phyloP scores from a whole-genome alignment of 768 basidiomycete genomes.

The Suillus hirtellus region DNA sequence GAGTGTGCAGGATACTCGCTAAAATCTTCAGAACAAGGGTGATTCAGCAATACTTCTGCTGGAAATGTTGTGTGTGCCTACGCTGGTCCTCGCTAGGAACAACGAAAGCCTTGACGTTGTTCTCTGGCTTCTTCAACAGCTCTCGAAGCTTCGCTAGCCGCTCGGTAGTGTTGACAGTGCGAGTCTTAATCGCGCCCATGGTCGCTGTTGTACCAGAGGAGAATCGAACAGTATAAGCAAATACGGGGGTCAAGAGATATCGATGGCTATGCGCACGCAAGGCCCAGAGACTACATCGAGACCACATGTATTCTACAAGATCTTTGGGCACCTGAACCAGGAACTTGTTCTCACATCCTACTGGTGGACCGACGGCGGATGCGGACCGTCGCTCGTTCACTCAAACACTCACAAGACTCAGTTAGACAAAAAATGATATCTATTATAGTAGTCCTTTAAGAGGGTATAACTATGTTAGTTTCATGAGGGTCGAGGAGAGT shows the following conservation, averaged over 20 bases:
- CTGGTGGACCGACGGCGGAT: too few species aligned
- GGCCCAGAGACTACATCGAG: slow-evolving; percentile 3
- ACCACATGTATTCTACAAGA: slow-evolving; percentile 27
- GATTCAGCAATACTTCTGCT: slow-evolving; percentile 6
- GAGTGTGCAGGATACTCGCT: slow-evolving; percentile 89
- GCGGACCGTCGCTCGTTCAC: slow-evolving; percentile 15
- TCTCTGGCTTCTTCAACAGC: slow-evolving; percentile 61
- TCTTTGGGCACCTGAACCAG: neutral
- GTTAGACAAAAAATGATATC: slow-evolving; percentile 14
- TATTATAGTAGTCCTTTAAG: slow-evolving; percentile 29
- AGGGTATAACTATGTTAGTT: slow-evolving; percentile 18
- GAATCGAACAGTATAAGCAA: slow-evolving; percentile 10
- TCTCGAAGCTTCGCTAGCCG: slow-evolving; percentile 64
- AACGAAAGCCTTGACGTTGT: slow-evolving; percentile 69
- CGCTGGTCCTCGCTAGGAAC: slow-evolving; percentile 94
- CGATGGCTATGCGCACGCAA: slow-evolving; percentile 23
- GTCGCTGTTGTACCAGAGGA: slow-evolving; percentile 18
- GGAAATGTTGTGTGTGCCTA: slow-evolving; percentile 37
- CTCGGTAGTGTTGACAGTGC: slow-evolving; percentile 60
- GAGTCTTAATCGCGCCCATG: slow-evolving; percentile 40
- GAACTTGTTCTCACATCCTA: slow-evolving; percentile 9
- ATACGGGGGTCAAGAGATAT: slow-evolving; percentile 21
- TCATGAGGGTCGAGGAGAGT: slow-evolving; percentile 23
- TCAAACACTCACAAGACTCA: neutral
- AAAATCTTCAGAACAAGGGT: slow-evolving; percentile 52